Percentiles rank a stretch among this genome's conserved stretches.
These are phyloP conservation scores for Periconia digitata DNA, from an alignment of 2,329 filamentous ascomycete species.

Conservation along the genomic window DNA sequence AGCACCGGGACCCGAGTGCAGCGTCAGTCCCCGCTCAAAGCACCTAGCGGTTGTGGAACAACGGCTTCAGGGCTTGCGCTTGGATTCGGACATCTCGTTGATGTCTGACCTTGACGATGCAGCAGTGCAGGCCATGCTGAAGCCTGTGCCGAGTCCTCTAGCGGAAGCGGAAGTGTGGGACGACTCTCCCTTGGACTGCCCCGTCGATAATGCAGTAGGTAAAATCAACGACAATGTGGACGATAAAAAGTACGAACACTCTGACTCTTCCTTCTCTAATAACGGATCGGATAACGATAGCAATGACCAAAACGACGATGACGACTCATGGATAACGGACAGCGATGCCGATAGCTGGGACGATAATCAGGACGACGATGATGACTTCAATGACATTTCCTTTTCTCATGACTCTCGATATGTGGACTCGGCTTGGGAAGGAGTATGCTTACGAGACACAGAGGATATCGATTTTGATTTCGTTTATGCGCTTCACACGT, in stretches of 20 bases:
- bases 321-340: constrained; percentile 38
- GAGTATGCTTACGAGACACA: constrained; percentile 85
- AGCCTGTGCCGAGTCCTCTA: constrained; percentile 47
- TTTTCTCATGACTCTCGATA: constrained; percentile 62
- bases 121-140: constrained; percentile 43
- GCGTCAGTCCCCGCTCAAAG: constrained; percentile 24
- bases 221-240: neutral
- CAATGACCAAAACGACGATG: constrained; percentile 14
- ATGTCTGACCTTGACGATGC: constrained; percentile 36
- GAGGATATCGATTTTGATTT: constrained; percentile 99
- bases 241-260: neutral
- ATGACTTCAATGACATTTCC: constrained; percentile 62
- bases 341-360: constrained; percentile 42
- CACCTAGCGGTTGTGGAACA: constrained; percentile 21
- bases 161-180: neutral
- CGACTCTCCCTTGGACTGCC: neutral
- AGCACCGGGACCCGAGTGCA: constrained; percentile 2
- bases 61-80: constrained; percentile 23
- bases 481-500: constrained; percentile 96
- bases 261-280: neutral
- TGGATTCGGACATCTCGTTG: constrained; percentile 35
- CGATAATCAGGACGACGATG: constrained; percentile 34
- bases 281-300: no score
- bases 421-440: constrained; percentile 72
- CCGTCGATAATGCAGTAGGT: neutral